phyloP scores from a whole-genome alignment of 495 filamentous ascomycete genomes.

The Annulohypoxylon moriforme region DNA sequence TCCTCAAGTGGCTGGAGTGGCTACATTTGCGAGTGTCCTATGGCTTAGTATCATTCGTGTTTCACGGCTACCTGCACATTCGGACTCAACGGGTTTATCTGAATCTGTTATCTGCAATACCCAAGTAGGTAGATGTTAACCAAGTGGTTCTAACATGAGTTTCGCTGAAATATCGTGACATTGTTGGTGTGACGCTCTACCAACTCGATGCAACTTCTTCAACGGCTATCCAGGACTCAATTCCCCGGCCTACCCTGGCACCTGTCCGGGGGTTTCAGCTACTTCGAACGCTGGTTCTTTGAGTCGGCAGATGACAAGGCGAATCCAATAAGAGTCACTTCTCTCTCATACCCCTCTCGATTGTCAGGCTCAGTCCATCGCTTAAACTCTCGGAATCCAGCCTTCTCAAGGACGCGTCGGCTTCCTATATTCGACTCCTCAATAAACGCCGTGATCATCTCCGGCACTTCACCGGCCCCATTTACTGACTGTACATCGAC shows the following conservation, averaged over 20 bases:
- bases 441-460: constrained; percentile 48
- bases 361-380: constrained; percentile 44
- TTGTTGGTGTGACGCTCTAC: not conserved
- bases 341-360: not conserved
- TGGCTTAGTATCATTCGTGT: not conserved
- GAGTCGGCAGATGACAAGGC: constrained; percentile 19
- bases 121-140: not conserved
- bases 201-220: not conserved
- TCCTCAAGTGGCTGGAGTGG: not conserved
- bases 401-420: constrained; percentile 50
- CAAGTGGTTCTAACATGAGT: not conserved
- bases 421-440: constrained; percentile 45
- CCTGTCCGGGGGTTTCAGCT: not conserved
- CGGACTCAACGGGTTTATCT: not conserved
- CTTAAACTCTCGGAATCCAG: constrained; percentile 50
- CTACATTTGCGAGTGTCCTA: not conserved
- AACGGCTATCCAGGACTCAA: not conserved
- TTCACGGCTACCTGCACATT: not conserved
- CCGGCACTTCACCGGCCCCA: constrained; percentile 39
- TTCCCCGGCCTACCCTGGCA: not conserved
- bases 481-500: constrained; percentile 41
- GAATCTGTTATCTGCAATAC: not conserved
- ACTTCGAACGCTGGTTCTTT: constrained; percentile 7
- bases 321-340: constrained; percentile 22
- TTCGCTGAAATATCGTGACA: not conserved